phyloP scores from a whole-genome alignment of 2,329 filamentous ascomycete species.

The Colletotrichum endophyticum region DNA sequence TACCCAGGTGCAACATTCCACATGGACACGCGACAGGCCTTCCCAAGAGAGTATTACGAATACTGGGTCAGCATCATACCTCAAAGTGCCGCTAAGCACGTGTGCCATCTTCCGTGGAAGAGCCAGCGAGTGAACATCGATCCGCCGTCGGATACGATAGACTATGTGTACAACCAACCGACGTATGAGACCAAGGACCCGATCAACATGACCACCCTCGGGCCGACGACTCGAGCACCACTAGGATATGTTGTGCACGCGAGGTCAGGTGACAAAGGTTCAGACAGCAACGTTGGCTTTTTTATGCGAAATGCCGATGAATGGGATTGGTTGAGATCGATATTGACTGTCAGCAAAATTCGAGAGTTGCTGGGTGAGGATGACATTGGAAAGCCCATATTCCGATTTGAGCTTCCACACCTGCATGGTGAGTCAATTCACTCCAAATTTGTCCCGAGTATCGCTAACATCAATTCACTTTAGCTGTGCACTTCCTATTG shows the following conservation, averaged over 20 bases:
- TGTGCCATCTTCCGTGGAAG: slow-evolving; percentile 27
- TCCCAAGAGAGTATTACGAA: slow-evolving; percentile 23
- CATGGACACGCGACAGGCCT: slow-evolving; percentile 36
- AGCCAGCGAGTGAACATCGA: slow-evolving; percentile 21
- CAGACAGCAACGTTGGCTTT: slow-evolving; percentile 36
- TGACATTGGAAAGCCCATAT: slow-evolving; percentile 40
- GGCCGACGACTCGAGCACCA: slow-evolving; percentile 29
- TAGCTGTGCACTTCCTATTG: slow-evolving; percentile 39
- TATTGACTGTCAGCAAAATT: slow-evolving; percentile 44
- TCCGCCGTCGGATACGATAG: slow-evolving; percentile 23
- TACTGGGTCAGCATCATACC: slow-evolving; percentile 26
- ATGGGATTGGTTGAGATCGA: slow-evolving; percentile 33
- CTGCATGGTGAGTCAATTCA: background rate
- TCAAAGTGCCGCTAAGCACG: slow-evolving; percentile 25
- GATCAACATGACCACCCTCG: slow-evolving; percentile 27
- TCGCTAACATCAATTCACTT: background rate
- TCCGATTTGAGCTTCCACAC: slow-evolving; percentile 48
- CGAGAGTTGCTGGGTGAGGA: slow-evolving; percentile 41
- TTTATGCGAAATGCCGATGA: slow-evolving; percentile 23
- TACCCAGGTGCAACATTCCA: slow-evolving; percentile 47
- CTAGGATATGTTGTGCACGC: slow-evolving; percentile 35
- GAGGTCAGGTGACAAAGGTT: slow-evolving; percentile 45
- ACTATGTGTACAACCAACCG: slow-evolving; percentile 27
- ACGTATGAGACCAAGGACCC: slow-evolving; percentile 30
- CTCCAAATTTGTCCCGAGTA: too few relatives aligned